Percentiles rank a stretch among this genome's conserved stretches.
These are phyloP conservation scores for Pichia sp. DNA, from an alignment of 1,139 yeast species.

Conservation along the genomic window DNA sequence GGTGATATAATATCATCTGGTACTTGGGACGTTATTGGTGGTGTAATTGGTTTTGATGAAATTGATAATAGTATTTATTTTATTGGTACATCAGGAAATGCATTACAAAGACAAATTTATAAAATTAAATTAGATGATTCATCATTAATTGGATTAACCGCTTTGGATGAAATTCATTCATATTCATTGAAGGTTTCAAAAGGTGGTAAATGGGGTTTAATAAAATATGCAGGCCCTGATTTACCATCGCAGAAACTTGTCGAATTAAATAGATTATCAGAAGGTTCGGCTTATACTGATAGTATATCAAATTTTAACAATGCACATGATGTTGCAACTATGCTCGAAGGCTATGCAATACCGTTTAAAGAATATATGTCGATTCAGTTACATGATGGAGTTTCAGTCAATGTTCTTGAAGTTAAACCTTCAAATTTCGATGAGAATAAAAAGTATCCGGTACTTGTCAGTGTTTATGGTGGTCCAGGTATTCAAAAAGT, in stretches of 20 bases:
- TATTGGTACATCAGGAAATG: constrained; percentile 51
- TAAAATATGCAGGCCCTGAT: constrained; percentile 58
- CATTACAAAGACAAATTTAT: constrained; percentile 51
- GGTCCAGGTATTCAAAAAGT: constrained; percentile 91
- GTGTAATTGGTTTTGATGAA: constrained; percentile 49
- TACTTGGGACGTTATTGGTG: constrained; percentile 64
- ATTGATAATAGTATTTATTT: constrained; percentile 54
- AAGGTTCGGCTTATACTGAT: constrained; percentile 26
- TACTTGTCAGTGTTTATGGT: constrained; percentile 81
- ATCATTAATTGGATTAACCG: constrained; percentile 23
- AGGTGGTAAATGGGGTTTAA: constrained; percentile 47
- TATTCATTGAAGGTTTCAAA: constrained; percentile 41
- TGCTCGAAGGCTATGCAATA: constrained; percentile 37
- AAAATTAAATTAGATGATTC: constrained; percentile 30
- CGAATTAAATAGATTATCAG: constrained; percentile 35
- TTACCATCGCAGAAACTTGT: constrained; percentile 60
- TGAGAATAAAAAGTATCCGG: constrained; percentile 57
- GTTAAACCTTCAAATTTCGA: constrained; percentile 68
- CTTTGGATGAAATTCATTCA: constrained; percentile 28
- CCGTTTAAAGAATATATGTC: constrained; percentile 51
- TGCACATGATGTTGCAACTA: constrained; percentile 31
- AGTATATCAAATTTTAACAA: constrained; percentile 28
- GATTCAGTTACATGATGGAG: constrained; percentile 31
- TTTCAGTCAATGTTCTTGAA: constrained; percentile 60
- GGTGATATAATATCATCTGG: constrained; percentile 49